These are phyloP conservation scores for Gaultheria prostrata DNA, from an alignment of 148 eudicot species.

Conservation along the genomic window DNA sequence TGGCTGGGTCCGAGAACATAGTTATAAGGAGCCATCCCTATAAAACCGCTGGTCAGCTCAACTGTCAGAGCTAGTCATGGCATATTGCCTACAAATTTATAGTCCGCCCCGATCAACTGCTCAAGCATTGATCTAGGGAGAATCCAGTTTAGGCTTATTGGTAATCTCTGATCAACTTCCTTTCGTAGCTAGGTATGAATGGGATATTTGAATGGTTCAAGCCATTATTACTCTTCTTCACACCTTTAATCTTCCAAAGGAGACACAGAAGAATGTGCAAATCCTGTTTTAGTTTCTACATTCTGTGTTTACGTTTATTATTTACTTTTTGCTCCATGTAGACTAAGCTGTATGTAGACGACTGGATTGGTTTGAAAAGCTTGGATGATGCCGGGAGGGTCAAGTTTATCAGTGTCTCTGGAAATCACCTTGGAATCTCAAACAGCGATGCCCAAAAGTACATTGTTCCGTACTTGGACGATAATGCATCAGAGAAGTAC, in stretches of 20 bases:
- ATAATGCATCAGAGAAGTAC: constrained; percentile 16
- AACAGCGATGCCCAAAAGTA: constrained; percentile 45
- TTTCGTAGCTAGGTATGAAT: neutral
- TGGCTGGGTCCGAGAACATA: neutral
- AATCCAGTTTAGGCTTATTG: neutral
- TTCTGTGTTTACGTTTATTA: neutral
- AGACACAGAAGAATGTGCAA: neutral
- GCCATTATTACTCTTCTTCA: neutral
- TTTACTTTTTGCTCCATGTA: constrained; percentile 22
- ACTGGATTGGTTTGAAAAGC: constrained; percentile 88
- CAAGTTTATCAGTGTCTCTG: constrained; percentile 60
- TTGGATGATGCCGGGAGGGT: constrained; percentile 76
- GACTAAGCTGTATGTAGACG: constrained; percentile 75
- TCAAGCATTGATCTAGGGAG: neutral
- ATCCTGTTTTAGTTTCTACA: neutral
- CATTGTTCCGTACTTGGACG: constrained; percentile 69
- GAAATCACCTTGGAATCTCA: constrained; percentile 80
- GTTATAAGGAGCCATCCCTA: neutral
- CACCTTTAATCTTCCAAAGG: neutral
- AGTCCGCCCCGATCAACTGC: neutral
- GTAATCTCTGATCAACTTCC: neutral
- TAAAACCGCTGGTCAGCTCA: neutral
- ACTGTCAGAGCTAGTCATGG: neutral
- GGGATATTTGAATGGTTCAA: neutral
- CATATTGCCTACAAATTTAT: neutral